Conservation (phyloP, 176 grass and related monocot genomes). For the Cenchrus purpureus region DNA sequence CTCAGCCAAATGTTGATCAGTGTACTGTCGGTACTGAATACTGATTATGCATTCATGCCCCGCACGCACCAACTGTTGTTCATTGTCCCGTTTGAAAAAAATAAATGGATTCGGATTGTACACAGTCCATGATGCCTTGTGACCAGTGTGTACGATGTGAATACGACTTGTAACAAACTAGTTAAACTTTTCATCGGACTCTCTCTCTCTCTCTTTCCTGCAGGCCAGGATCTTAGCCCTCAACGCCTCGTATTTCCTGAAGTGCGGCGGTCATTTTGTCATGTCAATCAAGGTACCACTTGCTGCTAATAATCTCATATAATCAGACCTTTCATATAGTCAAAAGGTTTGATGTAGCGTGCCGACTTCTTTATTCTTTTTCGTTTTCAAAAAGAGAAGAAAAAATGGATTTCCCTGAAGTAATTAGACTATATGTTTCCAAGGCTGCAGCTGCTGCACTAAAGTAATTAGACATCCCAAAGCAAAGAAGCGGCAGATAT, state of each 20-base stretch:
- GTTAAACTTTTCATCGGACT: not conserved
- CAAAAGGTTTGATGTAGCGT: not conserved
- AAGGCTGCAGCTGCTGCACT: too few species aligned
- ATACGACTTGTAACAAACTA: not conserved
- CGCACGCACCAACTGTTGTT: not conserved
- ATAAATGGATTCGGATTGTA: not conserved
- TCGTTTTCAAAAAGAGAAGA: not conserved
- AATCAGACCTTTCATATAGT: too few species aligned
- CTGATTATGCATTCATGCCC: too few species aligned
- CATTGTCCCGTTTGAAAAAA: not conserved
- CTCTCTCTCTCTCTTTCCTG: not conserved
- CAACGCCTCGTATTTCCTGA: conserved; percentile 83
- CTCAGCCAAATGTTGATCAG: too few species aligned
- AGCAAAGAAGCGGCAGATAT: not conserved
- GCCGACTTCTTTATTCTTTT: not conserved
- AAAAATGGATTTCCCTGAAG: not conserved
- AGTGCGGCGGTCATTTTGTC: conserved; percentile 89
- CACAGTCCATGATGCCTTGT: not conserved
- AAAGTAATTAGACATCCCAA: not conserved
- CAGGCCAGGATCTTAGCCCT: conserved; percentile 93
- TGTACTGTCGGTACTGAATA: not conserved
- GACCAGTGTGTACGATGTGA: not conserved
- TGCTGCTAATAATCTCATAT: not conserved
- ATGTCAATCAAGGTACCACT: conserved; percentile 88
- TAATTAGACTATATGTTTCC: not conserved